phyloP scores from a whole-genome alignment of 352 stramenopile species.

The Globisporangium acanthophoron region DNA sequence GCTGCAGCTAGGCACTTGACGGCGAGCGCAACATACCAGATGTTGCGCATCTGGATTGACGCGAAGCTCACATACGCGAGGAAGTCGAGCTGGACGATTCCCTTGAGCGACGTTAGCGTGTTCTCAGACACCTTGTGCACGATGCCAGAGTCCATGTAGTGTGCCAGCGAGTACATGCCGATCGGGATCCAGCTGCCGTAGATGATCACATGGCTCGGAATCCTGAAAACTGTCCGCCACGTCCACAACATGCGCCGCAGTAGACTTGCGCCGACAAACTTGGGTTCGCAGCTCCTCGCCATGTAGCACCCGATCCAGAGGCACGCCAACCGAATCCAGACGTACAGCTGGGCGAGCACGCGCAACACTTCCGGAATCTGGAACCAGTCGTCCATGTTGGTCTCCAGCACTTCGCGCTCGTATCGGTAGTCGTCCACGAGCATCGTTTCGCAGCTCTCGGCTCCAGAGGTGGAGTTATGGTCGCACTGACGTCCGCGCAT shows the following conservation, averaged over 20 bases:
- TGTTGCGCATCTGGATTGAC: constrained; percentile 16
- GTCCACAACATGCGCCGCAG: not conserved
- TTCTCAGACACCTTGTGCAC: constrained; percentile 13
- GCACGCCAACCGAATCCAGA: constrained; percentile 10
- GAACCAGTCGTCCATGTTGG: constrained; percentile 32
- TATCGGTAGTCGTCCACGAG: constrained; percentile 18
- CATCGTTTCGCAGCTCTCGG: not conserved
- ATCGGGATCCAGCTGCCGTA: constrained; percentile 19
- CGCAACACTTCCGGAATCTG: constrained; percentile 20
- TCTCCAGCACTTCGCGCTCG: constrained; percentile 28
- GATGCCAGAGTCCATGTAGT: constrained; percentile 11
- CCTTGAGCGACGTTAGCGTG: constrained; percentile 13
- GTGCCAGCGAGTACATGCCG: constrained; percentile 8
- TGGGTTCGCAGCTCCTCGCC: not conserved
- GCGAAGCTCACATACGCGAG: constrained; percentile 11
- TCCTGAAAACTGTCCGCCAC: constrained; percentile 6
- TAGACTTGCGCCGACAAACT: not conserved
- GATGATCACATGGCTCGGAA: constrained; percentile 16
- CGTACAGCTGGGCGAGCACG: constrained; percentile 25
- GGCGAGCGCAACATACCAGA: constrained; percentile 12
- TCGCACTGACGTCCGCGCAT: not conserved
- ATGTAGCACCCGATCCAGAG: constrained; percentile 10
- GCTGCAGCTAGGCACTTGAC: not conserved
- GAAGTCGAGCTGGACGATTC: constrained; percentile 13
- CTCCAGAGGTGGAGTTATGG: too few species aligned